These are phyloP conservation scores for Penicillium psychrofluorescens DNA, from an alignment of 495 filamentous ascomycete genomes.

Conservation along the genomic window DNA sequence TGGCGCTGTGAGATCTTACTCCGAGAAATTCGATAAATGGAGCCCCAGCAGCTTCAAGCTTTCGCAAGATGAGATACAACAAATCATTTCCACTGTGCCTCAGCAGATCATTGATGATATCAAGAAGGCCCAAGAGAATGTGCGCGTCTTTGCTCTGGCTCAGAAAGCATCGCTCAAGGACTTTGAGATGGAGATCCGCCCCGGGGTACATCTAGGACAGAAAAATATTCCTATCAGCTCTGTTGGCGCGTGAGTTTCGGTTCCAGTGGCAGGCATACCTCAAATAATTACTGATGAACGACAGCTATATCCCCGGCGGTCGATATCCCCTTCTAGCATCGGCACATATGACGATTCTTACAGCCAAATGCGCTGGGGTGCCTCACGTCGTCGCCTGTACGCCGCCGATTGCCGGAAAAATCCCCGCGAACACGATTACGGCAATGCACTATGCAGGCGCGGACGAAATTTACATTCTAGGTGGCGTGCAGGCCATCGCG, in stretches of 20 bases:
- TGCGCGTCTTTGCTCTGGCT: constrained; percentile 40
- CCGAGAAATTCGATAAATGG: constrained; percentile 51
- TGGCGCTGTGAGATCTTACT: constrained; percentile 39
- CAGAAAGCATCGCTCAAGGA: constrained; percentile 37
- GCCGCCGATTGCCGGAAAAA: constrained; percentile 42
- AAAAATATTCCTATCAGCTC: constrained; percentile 37
- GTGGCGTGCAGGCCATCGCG: constrained; percentile 52
- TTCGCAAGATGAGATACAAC: constrained; percentile 14
- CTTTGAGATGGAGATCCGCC: constrained; percentile 42
- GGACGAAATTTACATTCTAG: constrained; percentile 45
- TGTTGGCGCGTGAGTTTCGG: constrained; percentile 20
- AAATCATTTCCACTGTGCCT: constrained; percentile 16
- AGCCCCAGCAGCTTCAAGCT: constrained; percentile 39
- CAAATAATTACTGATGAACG: neutral
- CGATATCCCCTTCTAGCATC: constrained; percentile 49
- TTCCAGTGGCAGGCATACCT: neutral
- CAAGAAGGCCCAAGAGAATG: constrained; percentile 44
- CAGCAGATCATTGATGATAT: constrained; percentile 44
- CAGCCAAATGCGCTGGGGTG: constrained; percentile 48
- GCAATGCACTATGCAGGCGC: constrained; percentile 49
- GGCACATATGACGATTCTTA: constrained; percentile 52
- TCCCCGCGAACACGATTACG: constrained; percentile 43
- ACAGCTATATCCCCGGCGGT: constrained; percentile 45
- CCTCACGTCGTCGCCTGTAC: constrained; percentile 43
- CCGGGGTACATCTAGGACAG: constrained; percentile 42